Conservation (phyloP, 2,329 filamentous ascomycete species). For the Monilinia vaccinii-corymbosi region DNA sequence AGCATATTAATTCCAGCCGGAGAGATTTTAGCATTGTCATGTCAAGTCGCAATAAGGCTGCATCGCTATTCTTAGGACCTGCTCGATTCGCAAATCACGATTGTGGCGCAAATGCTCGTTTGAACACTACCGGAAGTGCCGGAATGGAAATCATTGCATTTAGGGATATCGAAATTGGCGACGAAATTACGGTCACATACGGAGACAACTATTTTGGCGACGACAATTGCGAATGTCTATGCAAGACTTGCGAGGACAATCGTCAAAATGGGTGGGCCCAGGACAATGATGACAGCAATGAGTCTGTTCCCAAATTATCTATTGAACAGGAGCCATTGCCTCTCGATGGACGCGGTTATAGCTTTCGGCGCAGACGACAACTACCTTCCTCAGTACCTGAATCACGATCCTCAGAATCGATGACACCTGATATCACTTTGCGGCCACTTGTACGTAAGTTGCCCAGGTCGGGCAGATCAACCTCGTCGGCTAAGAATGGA, state of each 20-base stretch:
- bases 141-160: conserved; percentile 87
- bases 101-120: conserved; percentile 81
- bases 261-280: conserved; percentile 73
- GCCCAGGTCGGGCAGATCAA: conserved; percentile 16
- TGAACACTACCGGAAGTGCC: conserved; percentile 74
- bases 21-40: conserved; percentile 97
- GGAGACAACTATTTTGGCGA: conserved; percentile 94
- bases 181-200: conserved; percentile 95
- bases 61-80: conserved; percentile 87
- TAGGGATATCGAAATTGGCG: conserved; percentile 71
- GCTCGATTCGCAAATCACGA: conserved; percentile 97
- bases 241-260: conserved; percentile 70
- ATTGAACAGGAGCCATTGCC: conserved; percentile 23
- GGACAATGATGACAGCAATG: conserved; percentile 35
- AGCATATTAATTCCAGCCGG: conserved; percentile 66
- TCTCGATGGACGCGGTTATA: conserved; percentile 36
- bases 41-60: conserved; percentile 81
- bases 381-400: conserved; percentile 38
- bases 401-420: conserved; percentile 46
- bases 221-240: conserved; percentile 91
- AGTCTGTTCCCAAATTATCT: conserved; percentile 22
- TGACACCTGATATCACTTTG: conserved; percentile 41
- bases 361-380: conserved; percentile 41
- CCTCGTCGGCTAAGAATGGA: conserved; percentile 20
- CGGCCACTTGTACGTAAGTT: conserved; percentile 25